Conservation (phyloP, 345 rosid species). For the Corchorus capsularis region DNA sequence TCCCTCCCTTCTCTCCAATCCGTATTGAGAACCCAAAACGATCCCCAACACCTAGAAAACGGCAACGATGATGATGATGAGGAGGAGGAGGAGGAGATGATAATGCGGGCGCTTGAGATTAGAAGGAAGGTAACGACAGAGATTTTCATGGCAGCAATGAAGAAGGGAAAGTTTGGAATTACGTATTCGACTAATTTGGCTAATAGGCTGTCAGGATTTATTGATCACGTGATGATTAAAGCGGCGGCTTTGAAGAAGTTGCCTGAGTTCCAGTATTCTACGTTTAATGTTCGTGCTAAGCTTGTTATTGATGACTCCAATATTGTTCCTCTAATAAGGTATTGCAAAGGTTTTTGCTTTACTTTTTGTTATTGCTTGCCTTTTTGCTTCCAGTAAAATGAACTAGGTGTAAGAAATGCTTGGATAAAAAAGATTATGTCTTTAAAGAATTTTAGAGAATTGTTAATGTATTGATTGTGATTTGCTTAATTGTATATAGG, state of each 20-base stretch:
- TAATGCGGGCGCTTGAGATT: slow-evolving; percentile 66
- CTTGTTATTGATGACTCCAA: slow-evolving; percentile 58
- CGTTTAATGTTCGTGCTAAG: slow-evolving; percentile 63
- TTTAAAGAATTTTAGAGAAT: neutral
- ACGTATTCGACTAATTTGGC: slow-evolving; percentile 76
- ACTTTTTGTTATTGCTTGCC: neutral
- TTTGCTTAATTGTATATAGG: slow-evolving; percentile 42
- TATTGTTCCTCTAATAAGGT: slow-evolving; percentile 84
- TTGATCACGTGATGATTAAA: slow-evolving; percentile 77
- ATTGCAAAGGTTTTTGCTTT: neutral
- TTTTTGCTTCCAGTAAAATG: neutral
- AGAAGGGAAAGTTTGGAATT: slow-evolving; percentile 80
- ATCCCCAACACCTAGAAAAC: slow-evolving; percentile 23
- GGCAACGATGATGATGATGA: slow-evolving; percentile 32
- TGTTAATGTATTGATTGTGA: slow-evolving; percentile 21
- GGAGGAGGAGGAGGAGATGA: slow-evolving; percentile 63
- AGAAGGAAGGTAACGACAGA: slow-evolving; percentile 74
- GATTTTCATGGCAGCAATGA: slow-evolving; percentile 64
- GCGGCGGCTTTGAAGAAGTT: slow-evolving; percentile 72
- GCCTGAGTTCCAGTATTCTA: slow-evolving; percentile 52
- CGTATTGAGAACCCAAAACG: neutral
- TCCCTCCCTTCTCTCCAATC: slow-evolving; percentile 50
- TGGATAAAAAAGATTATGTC: neutral
- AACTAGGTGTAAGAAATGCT: neutral
- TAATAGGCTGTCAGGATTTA: slow-evolving; percentile 50